phyloP scores from a whole-genome alignment of 306 rosid species.

The Cucurbita pepo region DNA sequence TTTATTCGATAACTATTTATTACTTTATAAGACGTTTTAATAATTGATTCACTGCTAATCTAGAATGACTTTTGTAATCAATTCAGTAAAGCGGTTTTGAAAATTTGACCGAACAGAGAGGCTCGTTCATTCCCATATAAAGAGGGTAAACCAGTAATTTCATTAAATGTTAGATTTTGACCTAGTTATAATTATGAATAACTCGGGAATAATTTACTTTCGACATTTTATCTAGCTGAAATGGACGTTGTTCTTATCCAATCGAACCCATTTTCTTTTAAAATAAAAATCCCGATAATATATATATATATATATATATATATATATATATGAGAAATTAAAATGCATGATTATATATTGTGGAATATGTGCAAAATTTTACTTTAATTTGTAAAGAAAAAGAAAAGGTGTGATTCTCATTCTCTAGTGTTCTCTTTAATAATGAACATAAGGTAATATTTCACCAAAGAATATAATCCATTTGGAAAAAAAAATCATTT shows the following conservation, averaged over 20 bases:
- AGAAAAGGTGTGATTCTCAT: neutral
- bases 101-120: too few species aligned
- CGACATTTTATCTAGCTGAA: neutral
- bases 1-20: too few species aligned
- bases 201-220: too few species aligned
- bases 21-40: too few species aligned
- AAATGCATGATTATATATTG: neutral
- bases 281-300: too few species aligned
- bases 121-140: too few species aligned
- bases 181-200: too few species aligned
- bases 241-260: slow-evolving; percentile 31
- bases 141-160: too few species aligned
- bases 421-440: neutral
- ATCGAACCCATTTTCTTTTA: neutral
- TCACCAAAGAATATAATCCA: neutral
- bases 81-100: too few species aligned
- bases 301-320: neutral
- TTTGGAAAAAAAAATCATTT: neutral
- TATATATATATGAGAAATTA: neutral
- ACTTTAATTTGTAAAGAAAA: neutral
- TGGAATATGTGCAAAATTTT: neutral
- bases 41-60: too few species aligned
- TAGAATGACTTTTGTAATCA: too few species aligned
- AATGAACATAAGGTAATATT: neutral
- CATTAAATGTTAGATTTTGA: too few species aligned